phyloP scores from a whole-genome alignment of 768 basidiomycete species.

The Auriculariales sp. region DNA sequence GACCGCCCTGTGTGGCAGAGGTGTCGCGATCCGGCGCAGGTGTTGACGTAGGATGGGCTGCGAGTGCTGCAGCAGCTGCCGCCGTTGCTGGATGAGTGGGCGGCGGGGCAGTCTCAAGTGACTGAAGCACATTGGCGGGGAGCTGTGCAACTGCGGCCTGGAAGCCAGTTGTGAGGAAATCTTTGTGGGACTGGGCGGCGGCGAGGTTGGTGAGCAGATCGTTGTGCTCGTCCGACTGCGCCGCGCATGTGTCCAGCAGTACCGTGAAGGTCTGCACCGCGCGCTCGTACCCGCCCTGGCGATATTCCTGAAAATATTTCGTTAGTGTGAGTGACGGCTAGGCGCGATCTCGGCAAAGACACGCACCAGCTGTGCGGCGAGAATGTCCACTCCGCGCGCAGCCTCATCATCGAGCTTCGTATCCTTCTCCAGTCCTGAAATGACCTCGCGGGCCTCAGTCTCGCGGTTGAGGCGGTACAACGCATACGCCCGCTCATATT shows the following conservation, averaged over 20 bases:
- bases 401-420: conserved; percentile 22
- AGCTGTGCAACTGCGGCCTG: conserved; percentile 46
- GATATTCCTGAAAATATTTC: conserved; percentile 44
- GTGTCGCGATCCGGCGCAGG: conserved; percentile 15
- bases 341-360: conserved; percentile 1
- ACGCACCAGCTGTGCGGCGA: conserved; percentile 81
- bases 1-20: conserved; percentile 19
- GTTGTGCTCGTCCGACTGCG: conserved; percentile 76
- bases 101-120: conserved; percentile 49
- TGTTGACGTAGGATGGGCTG: conserved; percentile 17
- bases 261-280: conserved; percentile 71
- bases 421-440: conserved; percentile 31
- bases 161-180: conserved; percentile 66
- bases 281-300: conserved; percentile 57
- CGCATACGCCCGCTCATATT: conserved; percentile 69
- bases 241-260: conserved; percentile 62
- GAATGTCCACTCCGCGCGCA: conserved; percentile 54
- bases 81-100: conserved; percentile 28
- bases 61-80: conserved; percentile 13
- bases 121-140: conserved; percentile 32
- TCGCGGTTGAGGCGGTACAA: conserved; percentile 75
- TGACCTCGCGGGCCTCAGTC: conserved; percentile 41
- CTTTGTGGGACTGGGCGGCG: conserved; percentile 68
- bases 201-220: conserved; percentile 78
- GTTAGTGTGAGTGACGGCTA: conserved; percentile 5